Evolutionary conservation across 257 asterid genomes (phyloP).

Genomic region (Solanum dulcamara): DNA sequence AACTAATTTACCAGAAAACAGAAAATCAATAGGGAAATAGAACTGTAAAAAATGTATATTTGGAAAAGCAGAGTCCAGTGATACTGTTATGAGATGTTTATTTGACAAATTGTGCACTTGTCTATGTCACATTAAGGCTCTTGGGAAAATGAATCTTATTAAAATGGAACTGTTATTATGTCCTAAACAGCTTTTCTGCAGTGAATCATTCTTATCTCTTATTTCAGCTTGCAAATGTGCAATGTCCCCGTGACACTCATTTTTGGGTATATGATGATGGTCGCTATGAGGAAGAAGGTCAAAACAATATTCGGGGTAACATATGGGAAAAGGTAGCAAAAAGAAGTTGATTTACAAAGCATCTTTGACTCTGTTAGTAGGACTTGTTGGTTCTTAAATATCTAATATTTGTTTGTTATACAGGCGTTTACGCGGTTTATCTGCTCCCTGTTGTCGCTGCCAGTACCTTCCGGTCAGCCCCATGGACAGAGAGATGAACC

Average conservation of each 20-base stretch:
- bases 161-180: not conserved
- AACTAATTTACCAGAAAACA: not conserved
- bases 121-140: not conserved
- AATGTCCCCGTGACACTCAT: conserved; percentile 96
- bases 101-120: not conserved
- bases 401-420: not conserved
- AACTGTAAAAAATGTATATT: not conserved
- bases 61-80: not conserved
- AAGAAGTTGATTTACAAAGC: not conserved
- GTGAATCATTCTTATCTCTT: not conserved
- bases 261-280: conserved; percentile 97
- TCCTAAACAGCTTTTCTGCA: not conserved
- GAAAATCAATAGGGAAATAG: not conserved
- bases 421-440: conserved; percentile 82
- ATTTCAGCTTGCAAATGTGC: conserved; percentile 78
- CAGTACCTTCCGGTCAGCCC: conserved; percentile 83
- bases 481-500: conserved; percentile 59
- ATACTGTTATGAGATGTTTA: not conserved
- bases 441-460: conserved; percentile 81
- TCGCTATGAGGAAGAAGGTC: conserved; percentile 95
- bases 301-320: conserved; percentile 89
- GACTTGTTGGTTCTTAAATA: not conserved
- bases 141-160: not conserved
- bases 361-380: not conserved
- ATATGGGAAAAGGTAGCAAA: conserved; percentile 78